Evolutionary conservation across 768 basidiomycete genomes (phyloP).

Genomic region (Trametes elegans): DNA sequence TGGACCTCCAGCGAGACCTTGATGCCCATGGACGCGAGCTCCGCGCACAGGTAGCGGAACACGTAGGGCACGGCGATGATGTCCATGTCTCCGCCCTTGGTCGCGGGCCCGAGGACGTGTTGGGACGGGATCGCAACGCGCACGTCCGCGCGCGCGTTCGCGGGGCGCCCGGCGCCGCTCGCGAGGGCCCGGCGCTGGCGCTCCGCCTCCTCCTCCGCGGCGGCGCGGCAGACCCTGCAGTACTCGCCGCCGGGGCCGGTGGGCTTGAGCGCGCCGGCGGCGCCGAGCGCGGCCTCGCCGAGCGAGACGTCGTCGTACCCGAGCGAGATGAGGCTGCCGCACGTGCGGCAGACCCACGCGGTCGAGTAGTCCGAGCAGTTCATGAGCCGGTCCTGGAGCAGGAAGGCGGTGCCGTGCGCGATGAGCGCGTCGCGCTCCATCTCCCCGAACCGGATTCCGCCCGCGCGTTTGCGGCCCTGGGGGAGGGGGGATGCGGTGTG

Average conservation of each 20-base stretch:
- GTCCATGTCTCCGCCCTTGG: conserved; percentile 83
- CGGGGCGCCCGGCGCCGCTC: conserved; percentile 48
- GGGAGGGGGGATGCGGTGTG: conserved; percentile 7
- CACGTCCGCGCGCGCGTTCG: conserved; percentile 47
- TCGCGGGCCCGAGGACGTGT: conserved; percentile 56
- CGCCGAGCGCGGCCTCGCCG: conserved; percentile 57
- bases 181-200: conserved; percentile 56
- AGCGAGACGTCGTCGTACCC: conserved; percentile 89
- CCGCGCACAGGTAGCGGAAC: conserved; percentile 91
- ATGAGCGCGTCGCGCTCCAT: conserved; percentile 99
- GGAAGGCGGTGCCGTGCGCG: conserved; percentile 97
- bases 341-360: conserved; percentile 97
- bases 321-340: conserved; percentile 92
- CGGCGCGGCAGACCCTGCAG: conserved; percentile 87
- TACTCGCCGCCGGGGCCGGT: conserved; percentile 87
- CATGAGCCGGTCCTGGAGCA: conserved; percentile 98
- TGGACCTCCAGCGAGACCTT: conserved; percentile 79
- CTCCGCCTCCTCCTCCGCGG: conserved; percentile 62
- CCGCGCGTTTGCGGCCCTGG: conserved; percentile 92
- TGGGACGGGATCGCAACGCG: conserved; percentile 64
- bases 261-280: conserved; percentile 49
- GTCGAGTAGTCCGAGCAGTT: conserved; percentile 99
- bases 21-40: conserved; percentile 98
- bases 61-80: conserved; percentile 95
- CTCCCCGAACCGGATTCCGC: conserved; percentile 99